These are phyloP conservation scores for Magnaporthiopsis rhizophila DNA, from an alignment of 2,329 filamentous ascomycete species.

Conservation along the genomic window DNA sequence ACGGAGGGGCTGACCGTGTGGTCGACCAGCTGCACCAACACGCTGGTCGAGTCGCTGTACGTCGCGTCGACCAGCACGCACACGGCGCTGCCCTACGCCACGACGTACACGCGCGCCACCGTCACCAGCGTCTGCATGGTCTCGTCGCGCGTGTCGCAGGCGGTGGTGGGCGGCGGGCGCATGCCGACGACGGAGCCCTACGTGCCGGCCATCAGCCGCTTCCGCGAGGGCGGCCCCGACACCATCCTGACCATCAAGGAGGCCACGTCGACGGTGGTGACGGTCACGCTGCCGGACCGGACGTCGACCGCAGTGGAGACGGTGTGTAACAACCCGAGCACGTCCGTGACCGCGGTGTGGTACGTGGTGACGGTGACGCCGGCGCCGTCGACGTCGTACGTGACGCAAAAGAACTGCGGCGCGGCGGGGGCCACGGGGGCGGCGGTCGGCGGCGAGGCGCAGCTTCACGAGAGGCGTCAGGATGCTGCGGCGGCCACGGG, in stretches of 20 bases:
- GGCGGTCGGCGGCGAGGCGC: neutral
- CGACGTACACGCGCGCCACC: neutral
- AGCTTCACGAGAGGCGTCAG: neutral
- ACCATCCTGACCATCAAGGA: conserved; percentile 3
- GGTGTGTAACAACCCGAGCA: conserved; percentile 5
- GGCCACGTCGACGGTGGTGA: neutral
- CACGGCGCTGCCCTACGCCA: neutral
- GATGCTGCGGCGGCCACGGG: neutral
- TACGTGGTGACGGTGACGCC: conserved; percentile 4
- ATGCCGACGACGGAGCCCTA: conserved; percentile 7
- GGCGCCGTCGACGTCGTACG: neutral
- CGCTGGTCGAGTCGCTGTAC: conserved; percentile 5
- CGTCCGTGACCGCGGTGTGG: neutral
- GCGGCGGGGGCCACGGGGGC: neutral
- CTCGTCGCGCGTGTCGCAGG: neutral
- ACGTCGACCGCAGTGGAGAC: conserved; percentile 3
- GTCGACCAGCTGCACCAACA: conserved; percentile 6
- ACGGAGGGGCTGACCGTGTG: neutral
- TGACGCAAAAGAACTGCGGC: neutral
- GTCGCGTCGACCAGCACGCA: conserved; percentile 3
- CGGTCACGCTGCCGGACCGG: neutral
- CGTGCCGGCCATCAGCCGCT: conserved; percentile 1
- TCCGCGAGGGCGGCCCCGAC: neutral
- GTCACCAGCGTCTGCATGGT: conserved; percentile 4
- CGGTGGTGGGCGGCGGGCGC: neutral